Conservation (phyloP, 2,329 filamentous ascomycete species). For the Aspergillus neoniger region DNA sequence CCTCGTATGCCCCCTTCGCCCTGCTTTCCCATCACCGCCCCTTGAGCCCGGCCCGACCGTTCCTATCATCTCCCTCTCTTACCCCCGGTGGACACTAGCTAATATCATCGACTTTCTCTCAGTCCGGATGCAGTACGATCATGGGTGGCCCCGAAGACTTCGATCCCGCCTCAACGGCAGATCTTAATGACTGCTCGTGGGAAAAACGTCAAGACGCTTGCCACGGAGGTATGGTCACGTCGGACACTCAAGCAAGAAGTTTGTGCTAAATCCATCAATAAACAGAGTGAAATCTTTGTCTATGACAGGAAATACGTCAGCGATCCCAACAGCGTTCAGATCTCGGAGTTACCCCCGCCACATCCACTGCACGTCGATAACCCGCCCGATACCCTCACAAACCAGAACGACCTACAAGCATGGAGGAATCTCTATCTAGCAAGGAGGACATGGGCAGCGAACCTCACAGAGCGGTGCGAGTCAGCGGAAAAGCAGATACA, state of each 20-base stretch:
- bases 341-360: slow-evolving; percentile 55
- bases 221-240: slow-evolving; percentile 67
- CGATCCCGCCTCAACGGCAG: slow-evolving; percentile 75
- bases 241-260: neutral
- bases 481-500: slow-evolving; percentile 64
- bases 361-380: slow-evolving; percentile 61
- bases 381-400: slow-evolving; percentile 77
- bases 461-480: slow-evolving; percentile 68
- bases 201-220: slow-evolving; percentile 78
- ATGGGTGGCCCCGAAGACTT: slow-evolving; percentile 74
- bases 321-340: slow-evolving; percentile 49
- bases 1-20: slow-evolving; percentile 59
- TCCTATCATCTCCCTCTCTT: neutral
- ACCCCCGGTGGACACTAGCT: neutral
- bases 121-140: slow-evolving; percentile 82
- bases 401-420: slow-evolving; percentile 77
- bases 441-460: slow-evolving; percentile 76
- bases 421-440: slow-evolving; percentile 87
- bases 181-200: slow-evolving; percentile 84
- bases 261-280: neutral
- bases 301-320: slow-evolving; percentile 78
- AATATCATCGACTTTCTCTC: slow-evolving; percentile 20
- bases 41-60: slow-evolving; percentile 12
- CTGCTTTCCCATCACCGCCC: neutral
- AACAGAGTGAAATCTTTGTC: slow-evolving; percentile 81